Evolutionary conservation across 352 stramenopile species (phyloP).

Genomic region (Pythium monospermum): DNA sequence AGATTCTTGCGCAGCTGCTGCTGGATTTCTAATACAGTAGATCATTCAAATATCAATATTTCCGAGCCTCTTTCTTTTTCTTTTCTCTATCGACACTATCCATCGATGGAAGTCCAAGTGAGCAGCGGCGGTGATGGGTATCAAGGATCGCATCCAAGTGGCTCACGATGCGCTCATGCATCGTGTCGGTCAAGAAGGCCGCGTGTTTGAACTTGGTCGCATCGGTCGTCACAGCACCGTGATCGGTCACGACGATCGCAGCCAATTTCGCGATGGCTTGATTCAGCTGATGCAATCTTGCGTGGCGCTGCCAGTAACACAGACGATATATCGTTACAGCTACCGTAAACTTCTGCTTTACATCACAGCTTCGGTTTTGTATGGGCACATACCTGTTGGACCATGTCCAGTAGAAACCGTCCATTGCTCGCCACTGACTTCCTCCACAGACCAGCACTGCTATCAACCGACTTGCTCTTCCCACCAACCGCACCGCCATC

Average conservation of each 20-base stretch:
- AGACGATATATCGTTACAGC: too few relatives aligned
- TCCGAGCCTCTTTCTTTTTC: conserved; percentile 3
- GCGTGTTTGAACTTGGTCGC: conserved; percentile 41
- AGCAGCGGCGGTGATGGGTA: conserved; percentile 14
- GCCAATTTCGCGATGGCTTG: conserved; percentile 54
- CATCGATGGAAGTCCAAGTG: not conserved
- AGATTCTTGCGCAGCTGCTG: conserved; percentile 75
- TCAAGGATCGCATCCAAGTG: conserved; percentile 29
- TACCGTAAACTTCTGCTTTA: too few relatives aligned
- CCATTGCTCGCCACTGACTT: conserved; percentile 18
- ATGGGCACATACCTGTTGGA: conserved; percentile 40
- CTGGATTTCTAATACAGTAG: conserved; percentile 51
- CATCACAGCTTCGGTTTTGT: not conserved
- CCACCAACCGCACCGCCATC: too few relatives aligned
- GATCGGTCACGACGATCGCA: conserved; percentile 11
- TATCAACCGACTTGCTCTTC: too few relatives aligned
- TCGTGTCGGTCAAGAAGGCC: conserved; percentile 37
- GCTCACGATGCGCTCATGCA: conserved; percentile 31
- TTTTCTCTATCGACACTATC: not conserved
- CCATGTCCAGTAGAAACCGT: conserved; percentile 50
- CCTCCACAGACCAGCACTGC: too few relatives aligned
- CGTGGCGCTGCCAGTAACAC: conserved; percentile 32
- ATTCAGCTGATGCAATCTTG: conserved; percentile 55
- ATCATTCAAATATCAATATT: conserved; percentile 5
- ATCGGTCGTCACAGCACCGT: conserved; percentile 17